Percentiles rank a stretch among this genome's conserved stretches.
Evolutionary conservation across 192 early-diverging fungal genomes (phyloP).

Genomic region (Entomortierella parvispora): DNA sequence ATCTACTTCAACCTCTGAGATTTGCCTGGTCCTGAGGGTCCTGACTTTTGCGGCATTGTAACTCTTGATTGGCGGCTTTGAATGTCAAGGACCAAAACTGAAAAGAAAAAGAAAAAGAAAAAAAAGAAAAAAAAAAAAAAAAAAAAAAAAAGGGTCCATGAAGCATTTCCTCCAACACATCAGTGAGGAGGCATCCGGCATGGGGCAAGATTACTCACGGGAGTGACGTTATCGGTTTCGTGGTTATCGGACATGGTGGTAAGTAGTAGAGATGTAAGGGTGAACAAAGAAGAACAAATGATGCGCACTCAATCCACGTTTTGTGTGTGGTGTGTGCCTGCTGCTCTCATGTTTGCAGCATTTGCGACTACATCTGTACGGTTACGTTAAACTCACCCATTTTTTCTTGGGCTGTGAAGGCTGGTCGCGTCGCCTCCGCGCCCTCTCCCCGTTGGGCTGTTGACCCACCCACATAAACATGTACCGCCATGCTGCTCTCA

Average conservation of each 20-base stretch:
- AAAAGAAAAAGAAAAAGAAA: constrained; percentile 3
- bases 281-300: constrained; percentile 20
- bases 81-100: neutral
- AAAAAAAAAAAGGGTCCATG: neutral
- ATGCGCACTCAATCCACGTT: neutral
- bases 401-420: too few relatives aligned
- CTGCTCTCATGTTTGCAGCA: constrained; percentile 1
- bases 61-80: too few relatives aligned
- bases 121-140: neutral
- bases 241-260: constrained; percentile 48
- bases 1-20: neutral
- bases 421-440: neutral
- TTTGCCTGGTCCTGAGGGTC: neutral
- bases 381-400: too few relatives aligned
- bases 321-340: neutral
- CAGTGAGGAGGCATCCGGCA: neutral
- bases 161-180: too few relatives aligned
- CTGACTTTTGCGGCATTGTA: neutral
- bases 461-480: too few relatives aligned
- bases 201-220: constrained; percentile 11
- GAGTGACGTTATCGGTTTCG: constrained; percentile 39
- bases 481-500: too few relatives aligned
- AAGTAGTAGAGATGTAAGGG: neutral
- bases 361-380: too few relatives aligned
- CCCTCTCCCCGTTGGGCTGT: too few relatives aligned